These are phyloP conservation scores for Mangifera indica DNA, from an alignment of 345 rosid genomes.

Conservation along the genomic window DNA sequence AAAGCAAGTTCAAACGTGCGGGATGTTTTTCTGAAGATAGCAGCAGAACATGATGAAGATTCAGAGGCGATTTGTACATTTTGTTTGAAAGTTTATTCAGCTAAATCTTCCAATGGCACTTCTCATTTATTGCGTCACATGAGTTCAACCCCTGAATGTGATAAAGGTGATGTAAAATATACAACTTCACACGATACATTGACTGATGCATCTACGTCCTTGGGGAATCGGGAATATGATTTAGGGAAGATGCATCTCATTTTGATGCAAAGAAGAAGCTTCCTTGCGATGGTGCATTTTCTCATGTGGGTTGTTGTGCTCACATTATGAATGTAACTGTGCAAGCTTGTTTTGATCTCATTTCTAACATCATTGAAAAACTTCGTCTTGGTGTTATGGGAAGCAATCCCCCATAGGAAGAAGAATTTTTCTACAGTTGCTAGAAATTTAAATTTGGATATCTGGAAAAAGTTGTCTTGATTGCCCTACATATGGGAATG, in stretches of 20 bases:
- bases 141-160: slow-evolving; percentile 24
- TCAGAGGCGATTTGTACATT: slow-evolving; percentile 26
- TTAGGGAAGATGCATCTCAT: slow-evolving; percentile 22
- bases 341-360: slow-evolving; percentile 27
- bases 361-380: slow-evolving; percentile 18
- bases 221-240: slow-evolving; percentile 15
- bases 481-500: slow-evolving; percentile 20
- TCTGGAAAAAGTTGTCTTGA: slow-evolving; percentile 28
- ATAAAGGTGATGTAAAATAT: slow-evolving; percentile 8
- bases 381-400: slow-evolving; percentile 26
- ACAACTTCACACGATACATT: slow-evolving; percentile 20
- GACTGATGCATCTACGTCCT: slow-evolving; percentile 18
- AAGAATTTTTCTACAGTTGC: slow-evolving; percentile 23
- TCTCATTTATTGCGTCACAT: slow-evolving; percentile 31
- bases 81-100: slow-evolving; percentile 27
- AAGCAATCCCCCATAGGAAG: slow-evolving; percentile 20
- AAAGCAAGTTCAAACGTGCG: slow-evolving; percentile 29
- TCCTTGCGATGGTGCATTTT: slow-evolving; percentile 22
- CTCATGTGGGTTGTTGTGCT: slow-evolving; percentile 22
- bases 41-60: slow-evolving; percentile 21
- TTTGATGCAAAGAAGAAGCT: slow-evolving; percentile 24
- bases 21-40: slow-evolving; percentile 31
- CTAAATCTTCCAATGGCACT: slow-evolving; percentile 26
- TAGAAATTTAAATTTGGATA: slow-evolving; percentile 24
- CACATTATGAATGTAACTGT: slow-evolving; percentile 23